These are phyloP conservation scores for Calonectria honghensis DNA, from an alignment of 2,329 filamentous ascomycete species.

Conservation along the genomic window DNA sequence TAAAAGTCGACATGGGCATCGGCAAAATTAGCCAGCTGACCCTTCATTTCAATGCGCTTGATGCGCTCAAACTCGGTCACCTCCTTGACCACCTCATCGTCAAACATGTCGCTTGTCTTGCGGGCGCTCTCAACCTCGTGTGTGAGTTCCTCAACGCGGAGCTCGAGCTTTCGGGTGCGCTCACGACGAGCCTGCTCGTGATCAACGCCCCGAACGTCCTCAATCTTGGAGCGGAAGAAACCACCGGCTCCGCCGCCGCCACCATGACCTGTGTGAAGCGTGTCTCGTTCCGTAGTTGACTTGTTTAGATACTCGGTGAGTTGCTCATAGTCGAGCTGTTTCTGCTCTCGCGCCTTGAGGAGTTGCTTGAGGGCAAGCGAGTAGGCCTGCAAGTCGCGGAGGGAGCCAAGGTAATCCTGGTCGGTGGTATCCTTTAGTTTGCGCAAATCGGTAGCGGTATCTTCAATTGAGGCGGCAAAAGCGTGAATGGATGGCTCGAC, in stretches of 20 bases:
- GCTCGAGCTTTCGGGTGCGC: slow-evolving; percentile 90
- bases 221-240: slow-evolving; percentile 94
- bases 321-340: slow-evolving; percentile 97
- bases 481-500: slow-evolving; percentile 88
- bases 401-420: slow-evolving; percentile 93
- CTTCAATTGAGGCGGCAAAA: slow-evolving; percentile 90
- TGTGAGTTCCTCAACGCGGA: slow-evolving; percentile 94
- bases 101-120: slow-evolving; percentile 92
- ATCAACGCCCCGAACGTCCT: slow-evolving; percentile 97
- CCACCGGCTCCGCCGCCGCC: slow-evolving; percentile 82
- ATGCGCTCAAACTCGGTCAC: slow-evolving; percentile 96
- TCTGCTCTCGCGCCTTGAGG: slow-evolving; percentile 95
- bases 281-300: slow-evolving; percentile 89
- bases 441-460: slow-evolving; percentile 86
- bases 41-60: slow-evolving; percentile 93
- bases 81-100: slow-evolving; percentile 96
- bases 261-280: slow-evolving; percentile 78
- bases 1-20: slow-evolving; percentile 94
- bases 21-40: slow-evolving; percentile 87
- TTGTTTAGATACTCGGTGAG: slow-evolving; percentile 97
- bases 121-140: slow-evolving; percentile 91
- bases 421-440: slow-evolving; percentile 93
- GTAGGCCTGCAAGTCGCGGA: slow-evolving; percentile 97
- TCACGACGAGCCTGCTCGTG: slow-evolving; percentile 94
- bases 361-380: slow-evolving; percentile 90